Percentiles rank a stretch among this genome's conserved stretches.
Conservation (phyloP, 1,284 basidiomycete species). For the Mycosarcoma maydis region DNA sequence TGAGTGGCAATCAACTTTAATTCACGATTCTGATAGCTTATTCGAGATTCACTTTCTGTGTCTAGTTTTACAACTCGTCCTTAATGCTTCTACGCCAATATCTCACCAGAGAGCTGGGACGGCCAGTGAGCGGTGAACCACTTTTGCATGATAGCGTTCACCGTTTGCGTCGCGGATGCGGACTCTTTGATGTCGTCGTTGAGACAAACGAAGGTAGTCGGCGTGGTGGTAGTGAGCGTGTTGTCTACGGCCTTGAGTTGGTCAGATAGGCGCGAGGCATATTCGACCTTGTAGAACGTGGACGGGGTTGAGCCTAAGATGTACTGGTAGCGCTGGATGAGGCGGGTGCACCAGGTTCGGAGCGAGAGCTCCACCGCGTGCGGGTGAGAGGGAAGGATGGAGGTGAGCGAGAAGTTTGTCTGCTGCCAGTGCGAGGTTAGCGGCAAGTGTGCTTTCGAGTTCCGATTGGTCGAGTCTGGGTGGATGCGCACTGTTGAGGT, state of each 20-base stretch:
- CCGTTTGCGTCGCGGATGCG: slow-evolving; percentile 9
- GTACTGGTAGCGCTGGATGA: slow-evolving; percentile 42
- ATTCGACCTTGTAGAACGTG: slow-evolving; percentile 47
- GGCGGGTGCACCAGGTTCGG: slow-evolving; percentile 33
- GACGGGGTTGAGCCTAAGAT: slow-evolving; percentile 34
- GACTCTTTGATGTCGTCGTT: slow-evolving; percentile 52
- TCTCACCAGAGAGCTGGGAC: too few relatives aligned
- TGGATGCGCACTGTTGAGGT: slow-evolving; percentile 6
- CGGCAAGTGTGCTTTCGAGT: slow-evolving; percentile 34
- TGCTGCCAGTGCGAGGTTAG: slow-evolving; percentile 26
- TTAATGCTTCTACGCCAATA: slow-evolving; percentile 6
- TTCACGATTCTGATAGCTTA: too few relatives aligned
- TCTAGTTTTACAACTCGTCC: slow-evolving; percentile 20
- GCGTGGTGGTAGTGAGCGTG: slow-evolving; percentile 1
- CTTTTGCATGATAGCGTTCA: slow-evolving; percentile 36
- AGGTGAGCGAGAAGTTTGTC: slow-evolving; percentile 31
- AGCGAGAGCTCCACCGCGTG: slow-evolving; percentile 3
- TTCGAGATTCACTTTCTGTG: too few relatives aligned
- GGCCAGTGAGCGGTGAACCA: slow-evolving; percentile 39
- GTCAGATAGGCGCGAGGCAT: slow-evolving; percentile 16
- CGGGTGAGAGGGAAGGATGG: slow-evolving; percentile 3
- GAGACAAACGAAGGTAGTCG: slow-evolving; percentile 42
- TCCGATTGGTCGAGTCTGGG: not conserved
- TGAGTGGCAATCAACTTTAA: too few relatives aligned
- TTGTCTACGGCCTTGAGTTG: slow-evolving; percentile 31